Conservation (phyloP, 148 eudicot genomes). For the Gaultheria prostrata region DNA sequence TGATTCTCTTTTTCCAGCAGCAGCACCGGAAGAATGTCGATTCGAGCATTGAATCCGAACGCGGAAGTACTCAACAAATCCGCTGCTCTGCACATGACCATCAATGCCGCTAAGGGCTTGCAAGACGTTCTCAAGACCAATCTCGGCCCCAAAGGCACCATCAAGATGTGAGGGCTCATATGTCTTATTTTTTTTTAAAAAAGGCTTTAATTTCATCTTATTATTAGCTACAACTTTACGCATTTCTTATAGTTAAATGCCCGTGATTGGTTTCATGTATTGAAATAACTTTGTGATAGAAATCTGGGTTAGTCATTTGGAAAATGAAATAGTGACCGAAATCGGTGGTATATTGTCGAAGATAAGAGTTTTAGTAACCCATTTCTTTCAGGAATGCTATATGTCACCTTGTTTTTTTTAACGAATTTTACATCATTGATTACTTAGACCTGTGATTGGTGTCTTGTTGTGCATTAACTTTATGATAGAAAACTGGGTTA, state of each 20-base stretch:
- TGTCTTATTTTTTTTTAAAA: not conserved
- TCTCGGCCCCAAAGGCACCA: constrained; percentile 99
- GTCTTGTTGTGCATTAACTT: not conserved
- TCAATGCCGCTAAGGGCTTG: constrained; percentile 92
- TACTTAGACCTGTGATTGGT: not conserved
- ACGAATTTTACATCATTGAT: too few species aligned
- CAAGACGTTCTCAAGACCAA: constrained; percentile 90
- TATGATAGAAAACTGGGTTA: not conserved
- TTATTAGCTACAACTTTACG: not conserved
- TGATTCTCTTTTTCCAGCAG: not conserved
- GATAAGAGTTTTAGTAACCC: too few species aligned
- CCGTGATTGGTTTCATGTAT: not conserved
- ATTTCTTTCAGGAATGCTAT: too few species aligned
- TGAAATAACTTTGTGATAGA: not conserved
- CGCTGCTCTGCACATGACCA: constrained; percentile 91
- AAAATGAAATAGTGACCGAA: not conserved
- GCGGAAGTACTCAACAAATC: constrained; percentile 98
- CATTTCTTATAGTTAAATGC: not conserved
- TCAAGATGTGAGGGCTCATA: constrained; percentile 54
- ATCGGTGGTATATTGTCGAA: not conserved
- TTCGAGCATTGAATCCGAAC: constrained; percentile 75
- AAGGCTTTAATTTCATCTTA: not conserved
- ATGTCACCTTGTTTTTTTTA: too few species aligned
- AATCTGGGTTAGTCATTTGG: not conserved
- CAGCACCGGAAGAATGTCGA: constrained; percentile 57